Base-by-base conservation (phyloP, 176 grass and related monocot species). In the Raddia distichophylla region DNA sequence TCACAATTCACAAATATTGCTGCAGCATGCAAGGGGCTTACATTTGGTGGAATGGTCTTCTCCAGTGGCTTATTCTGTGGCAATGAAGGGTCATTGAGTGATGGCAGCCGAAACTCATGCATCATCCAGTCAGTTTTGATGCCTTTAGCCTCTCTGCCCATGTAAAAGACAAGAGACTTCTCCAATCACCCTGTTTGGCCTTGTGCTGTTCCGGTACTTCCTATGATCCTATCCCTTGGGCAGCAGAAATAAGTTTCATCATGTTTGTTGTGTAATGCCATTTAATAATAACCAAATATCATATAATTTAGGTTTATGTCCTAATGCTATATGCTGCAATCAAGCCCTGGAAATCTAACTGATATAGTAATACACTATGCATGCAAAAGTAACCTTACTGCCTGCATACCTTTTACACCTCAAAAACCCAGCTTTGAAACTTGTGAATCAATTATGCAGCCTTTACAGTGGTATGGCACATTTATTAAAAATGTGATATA, bases 121-220 rank as follows among this genome's bases (percentile, higher is more conserved):
- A 99, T 99, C 97, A 99, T 99, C 97, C 96, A 99, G 73, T 99
- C 96, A 0, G 96, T 99, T 89, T 99, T 99, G 46, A 89, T 50
- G 7, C 96, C 96, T 84, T 93, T 95, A 13, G 97, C 97, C 3
- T 93, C 97, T 86, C 97, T 95, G 14, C 97, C 97, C 89, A 85
- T 92, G 85, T 99, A 99, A 75, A 99, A 96, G 59, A 99, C 97
- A 33, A 99, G 97, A 13, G 97, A 99, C 74, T 99, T 99, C 83
- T 51, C 89, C 91, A 1, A 93, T 99, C 27, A 99, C 97, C 84
- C 93, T 87, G 83, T 99, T 99, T 0, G 91, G 97, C 73, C 97
- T 88, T 16, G 93, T 90, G 79, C 97, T 99, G 69, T 99, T 99
- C 71, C 97, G 85, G 58, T 99, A 99, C 47, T 99, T 99, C 50